Base-by-base conservation (phyloP, 2,329 filamentous ascomycete species). In the Pseudocercospora vitis region DNA sequence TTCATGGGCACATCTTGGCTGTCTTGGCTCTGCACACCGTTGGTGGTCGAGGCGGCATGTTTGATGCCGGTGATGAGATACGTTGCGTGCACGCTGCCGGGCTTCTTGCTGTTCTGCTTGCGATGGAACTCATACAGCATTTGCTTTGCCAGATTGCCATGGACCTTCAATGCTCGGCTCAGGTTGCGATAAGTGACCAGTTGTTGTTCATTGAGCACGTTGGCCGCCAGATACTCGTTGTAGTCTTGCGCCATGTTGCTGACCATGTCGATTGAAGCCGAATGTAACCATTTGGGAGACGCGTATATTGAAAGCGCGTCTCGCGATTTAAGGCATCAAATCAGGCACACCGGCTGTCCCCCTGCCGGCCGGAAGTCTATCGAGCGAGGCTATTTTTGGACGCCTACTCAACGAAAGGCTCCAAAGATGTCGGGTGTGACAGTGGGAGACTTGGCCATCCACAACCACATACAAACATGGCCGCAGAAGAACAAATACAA, bases 71-170 rank as follows among this genome's bases (percentile, higher is more conserved):
- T 87, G 40, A 99, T 69, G 45, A 96, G 76, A 72, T 96, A 99
- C n/a, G 91, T 96, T 39, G 92, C 94, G 73, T 95, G 83, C n/a
- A 96, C 78, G 21, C 84, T 86, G 18, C 83, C 81, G 0, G 87
- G 79, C 56, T 84, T 87, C 70, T 87, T 89, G 50, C 76, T 78
- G 71, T 91, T 95, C 68, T 95, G 88, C 52, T 79, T 82, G 58
- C 80, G 78, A 70, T 96, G 83, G 63, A 95, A 97, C 26, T 95
- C 88, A 21, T 24, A 53, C 55, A 71, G 81, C 61, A 75, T 95
- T 91, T 91, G 85, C 73, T 99, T 99, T 9, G 94, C 94, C 37
- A 81, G 78, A 68, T 95, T 94, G 70, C 88, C 86, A 70, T 96
- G 88, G 39, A 96, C 81, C 65, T 90, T 87, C 50, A 96, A 74